Conservation (phyloP, 192 early-diverging fungal species). For the Spinellus fusiger region DNA sequence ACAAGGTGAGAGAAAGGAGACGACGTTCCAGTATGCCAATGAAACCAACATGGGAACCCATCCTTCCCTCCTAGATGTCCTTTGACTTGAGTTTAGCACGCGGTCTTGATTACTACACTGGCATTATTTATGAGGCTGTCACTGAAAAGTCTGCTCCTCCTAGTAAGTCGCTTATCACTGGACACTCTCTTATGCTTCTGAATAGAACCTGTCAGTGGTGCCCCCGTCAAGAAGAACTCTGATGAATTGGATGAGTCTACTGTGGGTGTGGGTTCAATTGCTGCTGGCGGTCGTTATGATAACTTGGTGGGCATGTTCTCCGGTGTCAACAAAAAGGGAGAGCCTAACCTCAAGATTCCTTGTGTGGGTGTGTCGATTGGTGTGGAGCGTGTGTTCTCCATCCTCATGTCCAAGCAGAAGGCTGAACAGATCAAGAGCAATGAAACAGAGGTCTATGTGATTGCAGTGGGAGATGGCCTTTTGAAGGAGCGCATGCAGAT, state of each 20-base stretch:
- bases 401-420: slow-evolving; percentile 61
- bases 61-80: slow-evolving; percentile 45
- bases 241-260: slow-evolving; percentile 70
- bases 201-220: slow-evolving; percentile 39
- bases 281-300: slow-evolving; percentile 95
- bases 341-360: slow-evolving; percentile 67
- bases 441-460: slow-evolving; percentile 81
- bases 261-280: slow-evolving; percentile 88
- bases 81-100: slow-evolving; percentile 93
- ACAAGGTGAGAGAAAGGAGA: slow-evolving; percentile 41
- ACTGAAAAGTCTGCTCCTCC: slow-evolving; percentile 45
- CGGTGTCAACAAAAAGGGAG: slow-evolving; percentile 52
- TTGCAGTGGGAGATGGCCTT: slow-evolving; percentile 69
- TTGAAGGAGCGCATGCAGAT: slow-evolving; percentile 85
- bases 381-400: slow-evolving; percentile 89
- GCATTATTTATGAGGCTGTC: slow-evolving; percentile 96
- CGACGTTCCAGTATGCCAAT: neutral
- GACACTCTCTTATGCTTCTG: neutral
- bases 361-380: slow-evolving; percentile 95
- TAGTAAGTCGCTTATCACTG: slow-evolving; percentile 29
- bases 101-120: slow-evolving; percentile 98
- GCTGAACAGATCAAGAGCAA: slow-evolving; percentile 62
- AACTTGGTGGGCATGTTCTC: slow-evolving; percentile 94
- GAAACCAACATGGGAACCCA: neutral
- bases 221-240: slow-evolving; percentile 40